Percentiles rank a stretch among this genome's conserved stretches.
Conservation (phyloP, 208 protist species). For the Tritrichomonas musculus region DNA sequence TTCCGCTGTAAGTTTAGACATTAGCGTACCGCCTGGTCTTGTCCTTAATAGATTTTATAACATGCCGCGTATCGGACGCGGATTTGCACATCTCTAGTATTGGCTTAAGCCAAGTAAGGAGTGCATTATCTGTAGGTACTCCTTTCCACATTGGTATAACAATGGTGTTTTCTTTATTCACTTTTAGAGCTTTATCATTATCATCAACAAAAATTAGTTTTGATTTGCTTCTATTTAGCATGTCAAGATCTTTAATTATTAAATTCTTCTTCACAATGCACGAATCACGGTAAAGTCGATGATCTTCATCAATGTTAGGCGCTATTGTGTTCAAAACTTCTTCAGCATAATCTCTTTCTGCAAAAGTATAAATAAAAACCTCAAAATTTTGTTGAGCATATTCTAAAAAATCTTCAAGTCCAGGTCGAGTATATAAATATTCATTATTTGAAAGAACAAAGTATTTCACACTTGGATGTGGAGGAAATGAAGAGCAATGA, state of each 20-base stretch:
- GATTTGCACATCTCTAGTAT: not conserved
- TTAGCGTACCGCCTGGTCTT: not conserved
- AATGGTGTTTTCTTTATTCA: not conserved
- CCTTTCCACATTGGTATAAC: not conserved
- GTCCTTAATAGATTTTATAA: not conserved
- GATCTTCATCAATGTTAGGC: not conserved
- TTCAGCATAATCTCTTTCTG: not conserved
- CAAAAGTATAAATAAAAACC: slow-evolving; percentile 47
- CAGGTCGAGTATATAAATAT: slow-evolving; percentile 40
- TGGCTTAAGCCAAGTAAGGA: not conserved
- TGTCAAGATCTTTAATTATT: not conserved
- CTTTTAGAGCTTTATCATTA: not conserved
- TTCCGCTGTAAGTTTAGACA: too few relatives aligned
- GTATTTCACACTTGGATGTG: not conserved
- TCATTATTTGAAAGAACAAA: not conserved
- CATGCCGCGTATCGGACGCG: not conserved
- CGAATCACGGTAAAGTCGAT: not conserved
- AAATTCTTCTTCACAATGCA: not conserved
- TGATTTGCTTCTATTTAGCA: not conserved
- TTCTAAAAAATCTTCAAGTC: slow-evolving; percentile 41
- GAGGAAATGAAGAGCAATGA: slow-evolving; percentile 38
- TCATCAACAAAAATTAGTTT: not conserved
- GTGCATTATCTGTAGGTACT: not conserved
- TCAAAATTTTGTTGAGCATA: slow-evolving; percentile 39
- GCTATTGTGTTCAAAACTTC: not conserved